phyloP scores from a whole-genome alignment of 2,329 filamentous ascomycete species.

The Ophiostoma populinum region DNA sequence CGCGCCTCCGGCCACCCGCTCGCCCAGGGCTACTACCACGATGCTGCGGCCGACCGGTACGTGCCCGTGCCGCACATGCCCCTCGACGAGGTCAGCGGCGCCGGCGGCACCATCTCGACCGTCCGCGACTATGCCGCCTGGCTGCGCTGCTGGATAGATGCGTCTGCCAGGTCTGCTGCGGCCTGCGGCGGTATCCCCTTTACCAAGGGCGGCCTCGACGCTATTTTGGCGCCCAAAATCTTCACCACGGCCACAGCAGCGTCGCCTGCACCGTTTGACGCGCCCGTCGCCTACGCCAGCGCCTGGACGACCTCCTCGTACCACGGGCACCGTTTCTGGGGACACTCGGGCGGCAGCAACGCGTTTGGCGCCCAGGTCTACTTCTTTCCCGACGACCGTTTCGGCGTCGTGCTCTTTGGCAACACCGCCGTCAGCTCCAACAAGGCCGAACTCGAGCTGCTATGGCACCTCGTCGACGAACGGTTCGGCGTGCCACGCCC shows the following conservation, averaged over 20 bases:
- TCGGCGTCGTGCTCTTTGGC: constrained; percentile 23
- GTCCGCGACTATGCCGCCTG: constrained; percentile 34
- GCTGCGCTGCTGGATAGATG: constrained; percentile 28
- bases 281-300: constrained; percentile 22
- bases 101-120: constrained; percentile 26
- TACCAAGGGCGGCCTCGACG: constrained; percentile 16
- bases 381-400: constrained; percentile 26
- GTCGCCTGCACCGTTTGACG: constrained; percentile 15
- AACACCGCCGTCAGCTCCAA: constrained; percentile 27
- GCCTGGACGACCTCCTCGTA: constrained; percentile 24
- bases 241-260: constrained; percentile 10
- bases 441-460: constrained; percentile 16
- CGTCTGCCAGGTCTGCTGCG: not conserved
- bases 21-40: constrained; percentile 26
- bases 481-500: constrained; percentile 18
- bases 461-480: constrained; percentile 24
- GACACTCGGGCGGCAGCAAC: constrained; percentile 26
- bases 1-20: constrained; percentile 16
- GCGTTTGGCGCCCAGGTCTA: constrained; percentile 26
- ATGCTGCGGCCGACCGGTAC: constrained; percentile 14
- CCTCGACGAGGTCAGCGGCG: constrained; percentile 20
- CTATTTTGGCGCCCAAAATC: constrained; percentile 19
- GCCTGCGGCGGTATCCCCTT: constrained; percentile 17
- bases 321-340: constrained; percentile 23
- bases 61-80: constrained; percentile 14